A percentile compares a stretch with the other conserved stretches of the same genome.
These are phyloP conservation scores for Trichoderma koningiopsis DNA, from an alignment of 2,329 filamentous ascomycete genomes.

Conservation along the genomic window DNA sequence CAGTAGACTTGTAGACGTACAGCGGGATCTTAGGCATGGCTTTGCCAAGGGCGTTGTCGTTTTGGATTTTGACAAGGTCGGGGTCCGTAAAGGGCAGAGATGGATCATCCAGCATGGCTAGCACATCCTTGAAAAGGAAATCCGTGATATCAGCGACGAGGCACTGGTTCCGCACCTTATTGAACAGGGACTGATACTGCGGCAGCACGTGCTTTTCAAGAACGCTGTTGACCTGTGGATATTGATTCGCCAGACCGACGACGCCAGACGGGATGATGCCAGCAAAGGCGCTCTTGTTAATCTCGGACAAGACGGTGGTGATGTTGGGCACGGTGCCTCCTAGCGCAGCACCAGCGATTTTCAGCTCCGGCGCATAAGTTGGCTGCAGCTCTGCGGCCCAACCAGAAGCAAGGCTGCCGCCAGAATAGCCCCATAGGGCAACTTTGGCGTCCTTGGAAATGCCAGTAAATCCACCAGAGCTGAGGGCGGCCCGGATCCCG, in stretches of 20 bases:
- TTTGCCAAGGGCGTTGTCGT: constrained; percentile 38
- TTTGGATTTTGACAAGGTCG: constrained; percentile 32
- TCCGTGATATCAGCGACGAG: constrained; percentile 31
- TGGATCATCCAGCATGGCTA: constrained; percentile 45
- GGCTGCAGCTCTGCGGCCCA: constrained; percentile 35
- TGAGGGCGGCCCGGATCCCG: constrained; percentile 45
- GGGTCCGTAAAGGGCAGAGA: constrained; percentile 32
- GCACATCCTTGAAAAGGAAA: constrained; percentile 42
- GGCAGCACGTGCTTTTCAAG: constrained; percentile 30
- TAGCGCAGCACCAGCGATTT: constrained; percentile 31
- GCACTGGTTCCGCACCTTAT: constrained; percentile 35
- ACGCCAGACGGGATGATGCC: constrained; percentile 32
- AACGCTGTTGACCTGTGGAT: constrained; percentile 27
- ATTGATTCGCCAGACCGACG: constrained; percentile 32
- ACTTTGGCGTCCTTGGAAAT: constrained; percentile 39
- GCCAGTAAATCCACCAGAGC: constrained; percentile 33
- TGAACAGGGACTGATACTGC: constrained; percentile 34
- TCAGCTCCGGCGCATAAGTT: constrained; percentile 32
- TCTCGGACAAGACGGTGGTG: constrained; percentile 23
- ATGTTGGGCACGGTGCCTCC: constrained; percentile 34
- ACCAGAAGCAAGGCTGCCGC: constrained; percentile 31
- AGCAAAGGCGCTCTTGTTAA: constrained; percentile 28
- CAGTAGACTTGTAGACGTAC: constrained; percentile 52
- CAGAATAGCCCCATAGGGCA: constrained; percentile 48
- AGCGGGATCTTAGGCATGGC: constrained; percentile 50